Base-by-base conservation (phyloP, 1,139 yeast genomes). In the Taphrina pruni region DNA sequence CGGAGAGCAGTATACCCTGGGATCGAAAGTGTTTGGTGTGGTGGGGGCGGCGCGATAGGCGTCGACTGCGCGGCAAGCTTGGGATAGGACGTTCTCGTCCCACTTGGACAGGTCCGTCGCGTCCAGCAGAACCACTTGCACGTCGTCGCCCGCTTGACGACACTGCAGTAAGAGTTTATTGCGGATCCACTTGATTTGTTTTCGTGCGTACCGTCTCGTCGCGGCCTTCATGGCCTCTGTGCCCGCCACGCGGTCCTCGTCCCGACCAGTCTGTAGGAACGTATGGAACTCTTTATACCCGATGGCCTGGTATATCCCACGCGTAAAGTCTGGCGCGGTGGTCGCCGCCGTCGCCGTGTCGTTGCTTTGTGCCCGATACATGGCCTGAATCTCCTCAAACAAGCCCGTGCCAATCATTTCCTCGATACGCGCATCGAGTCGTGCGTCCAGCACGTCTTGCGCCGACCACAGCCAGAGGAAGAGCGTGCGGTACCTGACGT, bases 211-310 rank as follows among this genome's bases (percentile, higher is more conserved):
- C 75, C 88, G 90, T 69, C 97, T 80, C 0, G 99, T 94, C 56
- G 90, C 82, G 1, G 86, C 81, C 77, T 94, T 92, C 98, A 94
- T 94, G 41, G 85, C 81, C 17, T 86, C 89, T 1, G 89, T 26
- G 62, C 71, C 38, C 45, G 71, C 12, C 45, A 65, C 12, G 35
- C 65, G 39, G 2, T 78, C 72, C 8, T 56, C 60, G 65, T 72
- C 73, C 7, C 72, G 61, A 35, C 70, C 70, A 0, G 76, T 75
- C 43, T 79, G 74, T 5, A 94, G 78, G 88, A 92, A 93, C 0
- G 97, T 96, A 51, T 92, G 77, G 76, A 94, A 93, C 77, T 94
- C 98, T 75, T 91, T 90, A 77, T 91, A 94, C 1, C 99, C 99
- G 75, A 94, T 92, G 1, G 91, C 97, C 78, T 94, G 99, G 91